Conservation (phyloP, 768 basidiomycete genomes). For the Boletus rex-veris region DNA sequence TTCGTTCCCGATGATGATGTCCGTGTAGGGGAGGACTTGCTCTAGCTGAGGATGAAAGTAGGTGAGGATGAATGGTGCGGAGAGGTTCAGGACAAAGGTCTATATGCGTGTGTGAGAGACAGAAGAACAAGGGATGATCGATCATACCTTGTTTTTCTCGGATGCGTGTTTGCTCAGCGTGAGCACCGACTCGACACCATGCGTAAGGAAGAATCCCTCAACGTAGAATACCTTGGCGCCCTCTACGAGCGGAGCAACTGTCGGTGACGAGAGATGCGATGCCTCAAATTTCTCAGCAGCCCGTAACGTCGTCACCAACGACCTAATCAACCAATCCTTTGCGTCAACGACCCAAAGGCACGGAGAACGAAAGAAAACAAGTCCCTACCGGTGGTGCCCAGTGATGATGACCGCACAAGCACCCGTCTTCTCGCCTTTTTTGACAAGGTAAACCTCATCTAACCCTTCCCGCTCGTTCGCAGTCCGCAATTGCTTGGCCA, state of each 20-base stretch:
- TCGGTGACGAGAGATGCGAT: constrained; percentile 71
- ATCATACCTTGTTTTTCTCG: constrained; percentile 62
- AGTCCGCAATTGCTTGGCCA: constrained; percentile 80
- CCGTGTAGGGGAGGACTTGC: constrained; percentile 76
- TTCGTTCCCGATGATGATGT: constrained; percentile 96
- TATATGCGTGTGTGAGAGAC: constrained; percentile 24
- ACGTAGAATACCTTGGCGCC: constrained; percentile 88
- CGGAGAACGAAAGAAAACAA: neutral
- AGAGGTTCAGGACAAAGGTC: constrained; percentile 91
- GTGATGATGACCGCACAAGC: constrained; percentile 97
- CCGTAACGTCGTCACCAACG: constrained; percentile 87
- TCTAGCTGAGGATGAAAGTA: constrained; percentile 86
- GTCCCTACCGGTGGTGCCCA: constrained; percentile 76
- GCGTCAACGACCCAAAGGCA: neutral
- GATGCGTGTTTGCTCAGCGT: constrained; percentile 78
- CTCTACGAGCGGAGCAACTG: constrained; percentile 73
- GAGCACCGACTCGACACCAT: constrained; percentile 71
- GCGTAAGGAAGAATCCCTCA: constrained; percentile 96
- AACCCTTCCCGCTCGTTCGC: constrained; percentile 94
- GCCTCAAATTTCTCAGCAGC: constrained; percentile 87
- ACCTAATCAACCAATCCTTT: constrained; percentile 42
- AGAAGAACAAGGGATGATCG: neutral
- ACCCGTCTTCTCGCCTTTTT: constrained; percentile 84
- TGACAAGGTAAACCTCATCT: constrained; percentile 83
- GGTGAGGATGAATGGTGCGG: constrained; percentile 94